Evolutionary conservation across 352 stramenopile species (phyloP).

Genomic region (Phytophthora pisi): DNA sequence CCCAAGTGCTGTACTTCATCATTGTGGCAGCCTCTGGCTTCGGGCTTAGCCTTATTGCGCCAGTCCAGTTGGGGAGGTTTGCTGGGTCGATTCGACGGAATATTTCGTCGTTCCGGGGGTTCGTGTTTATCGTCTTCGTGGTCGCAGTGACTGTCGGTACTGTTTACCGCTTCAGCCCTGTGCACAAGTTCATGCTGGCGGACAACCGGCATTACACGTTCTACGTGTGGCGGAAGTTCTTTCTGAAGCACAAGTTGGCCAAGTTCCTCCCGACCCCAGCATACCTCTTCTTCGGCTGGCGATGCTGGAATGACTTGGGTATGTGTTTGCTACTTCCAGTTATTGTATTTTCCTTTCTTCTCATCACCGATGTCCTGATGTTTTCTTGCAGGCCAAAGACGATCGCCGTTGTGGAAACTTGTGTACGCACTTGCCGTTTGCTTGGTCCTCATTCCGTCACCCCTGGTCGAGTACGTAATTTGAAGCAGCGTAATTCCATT

Average conservation of each 20-base stretch:
- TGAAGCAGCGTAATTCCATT: neutral
- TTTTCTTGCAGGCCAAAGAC: constrained; percentile 41
- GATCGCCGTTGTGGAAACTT: constrained; percentile 77
- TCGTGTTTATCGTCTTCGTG: constrained; percentile 38
- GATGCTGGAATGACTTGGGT: constrained; percentile 71
- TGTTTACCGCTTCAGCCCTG: constrained; percentile 73
- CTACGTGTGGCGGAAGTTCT: constrained; percentile 92
- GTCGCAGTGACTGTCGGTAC: constrained; percentile 32
- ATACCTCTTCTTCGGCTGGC: constrained; percentile 75
- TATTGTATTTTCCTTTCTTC: neutral
- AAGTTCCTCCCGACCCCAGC: constrained; percentile 68
- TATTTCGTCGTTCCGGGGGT: constrained; percentile 33
- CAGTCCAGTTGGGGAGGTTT: constrained; percentile 44
- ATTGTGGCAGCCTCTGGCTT: constrained; percentile 69
- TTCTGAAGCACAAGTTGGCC: constrained; percentile 68
- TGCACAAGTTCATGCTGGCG: constrained; percentile 91
- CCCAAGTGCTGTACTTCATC: constrained; percentile 82
- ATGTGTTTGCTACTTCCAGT: constrained; percentile 4
- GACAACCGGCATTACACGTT: constrained; percentile 95
- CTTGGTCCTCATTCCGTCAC: constrained; percentile 87
- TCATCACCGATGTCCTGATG: neutral
- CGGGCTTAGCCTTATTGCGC: constrained; percentile 49
- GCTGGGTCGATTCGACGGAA: constrained; percentile 41
- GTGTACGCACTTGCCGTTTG: constrained; percentile 74
- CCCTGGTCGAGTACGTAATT: constrained; percentile 83